Base-by-base conservation (phyloP, 805 yeast genomes). In the Wickerhamomyces kurtzmanii region DNA sequence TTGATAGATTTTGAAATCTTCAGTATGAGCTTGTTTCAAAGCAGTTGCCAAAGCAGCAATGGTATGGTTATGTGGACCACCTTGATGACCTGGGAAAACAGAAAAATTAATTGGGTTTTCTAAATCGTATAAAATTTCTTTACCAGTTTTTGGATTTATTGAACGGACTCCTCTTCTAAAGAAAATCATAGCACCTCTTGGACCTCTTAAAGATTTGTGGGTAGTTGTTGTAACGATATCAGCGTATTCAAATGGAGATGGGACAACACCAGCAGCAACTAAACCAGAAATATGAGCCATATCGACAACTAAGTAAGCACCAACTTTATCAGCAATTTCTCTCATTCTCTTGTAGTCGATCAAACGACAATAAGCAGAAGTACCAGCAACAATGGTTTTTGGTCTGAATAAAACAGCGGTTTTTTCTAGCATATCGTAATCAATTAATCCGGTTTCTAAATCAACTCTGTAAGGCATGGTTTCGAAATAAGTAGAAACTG, bases 1-100 rank as follows among this genome's bases (percentile, higher is more conserved):
- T 62, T 89, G 97, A 65, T 89, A 89, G 46, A 73, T 68, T 55
- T 71, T 79, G 65, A 77, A 89, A 56, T 84, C 96, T 21, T 94
- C 94, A 26, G 89, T 68, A 29, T 72, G 65, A 32, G 95, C 87
- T 66, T 89, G 97, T 53, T 84, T 84, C 49, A 89, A 71, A 21
- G 97, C 97, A 32, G 86, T 89, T 18, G 97, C 94, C 45, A 89
- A 68, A 13, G 97, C 97, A 39, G 95, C 75, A 50, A 89, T 89
- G 45, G 97, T 89, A 62, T 89, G 96, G 66, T 89, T 89, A 61
- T 89, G 97, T 43, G 98, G 98, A 52, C 98, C 98, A 67, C 98
- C 98, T 68, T 89, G 98, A 59, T 89, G 97, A 40, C 94, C 97
- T 44, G 98, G 98, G 83, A 89, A 89, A 31, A 89, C 97, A 18